phyloP scores from a whole-genome alignment of 345 rosid species.

The Crucihimalaya himalaica region DNA sequence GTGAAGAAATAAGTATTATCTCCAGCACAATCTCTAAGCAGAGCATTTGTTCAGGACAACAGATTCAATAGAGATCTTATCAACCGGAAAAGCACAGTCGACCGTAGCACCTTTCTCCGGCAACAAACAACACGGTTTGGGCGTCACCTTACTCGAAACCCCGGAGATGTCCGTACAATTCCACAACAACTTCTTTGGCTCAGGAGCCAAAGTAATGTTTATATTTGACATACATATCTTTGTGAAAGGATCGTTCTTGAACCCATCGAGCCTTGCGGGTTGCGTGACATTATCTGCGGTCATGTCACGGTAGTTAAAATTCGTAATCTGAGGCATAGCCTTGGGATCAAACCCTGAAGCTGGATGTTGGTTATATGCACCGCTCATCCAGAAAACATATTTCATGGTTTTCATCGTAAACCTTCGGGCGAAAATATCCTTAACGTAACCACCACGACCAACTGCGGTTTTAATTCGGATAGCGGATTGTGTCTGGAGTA shows the following conservation, averaged over 20 bases:
- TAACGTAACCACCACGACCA: constrained; percentile 42
- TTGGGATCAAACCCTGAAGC: constrained; percentile 55
- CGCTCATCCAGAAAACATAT: constrained; percentile 79
- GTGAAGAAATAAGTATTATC: not conserved
- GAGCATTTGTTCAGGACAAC: constrained; percentile 52
- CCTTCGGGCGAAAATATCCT: constrained; percentile 25
- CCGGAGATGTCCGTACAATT: constrained; percentile 67
- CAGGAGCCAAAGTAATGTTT: constrained; percentile 42
- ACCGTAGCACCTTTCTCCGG: constrained; percentile 39
- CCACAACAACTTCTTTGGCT: constrained; percentile 61
- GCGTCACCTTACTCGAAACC: constrained; percentile 55
- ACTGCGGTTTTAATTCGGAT: constrained; percentile 39
- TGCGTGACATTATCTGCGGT: constrained; percentile 62
- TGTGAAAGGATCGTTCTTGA: constrained; percentile 46
- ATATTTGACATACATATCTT: constrained; percentile 75
- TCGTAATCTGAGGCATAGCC: constrained; percentile 54
- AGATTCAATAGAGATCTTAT: constrained; percentile 51
- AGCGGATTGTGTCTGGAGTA: constrained; percentile 37
- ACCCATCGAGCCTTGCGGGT: constrained; percentile 59
- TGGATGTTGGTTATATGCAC: constrained; percentile 63
- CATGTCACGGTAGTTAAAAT: constrained; percentile 60
- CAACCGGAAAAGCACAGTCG: constrained; percentile 58
- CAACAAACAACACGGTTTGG: constrained; percentile 54
- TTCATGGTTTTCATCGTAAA: constrained; percentile 54
- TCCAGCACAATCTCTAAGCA: constrained; percentile 18